phyloP scores from a whole-genome alignment of 257 asterid species.

The Mitragyna speciosa region DNA sequence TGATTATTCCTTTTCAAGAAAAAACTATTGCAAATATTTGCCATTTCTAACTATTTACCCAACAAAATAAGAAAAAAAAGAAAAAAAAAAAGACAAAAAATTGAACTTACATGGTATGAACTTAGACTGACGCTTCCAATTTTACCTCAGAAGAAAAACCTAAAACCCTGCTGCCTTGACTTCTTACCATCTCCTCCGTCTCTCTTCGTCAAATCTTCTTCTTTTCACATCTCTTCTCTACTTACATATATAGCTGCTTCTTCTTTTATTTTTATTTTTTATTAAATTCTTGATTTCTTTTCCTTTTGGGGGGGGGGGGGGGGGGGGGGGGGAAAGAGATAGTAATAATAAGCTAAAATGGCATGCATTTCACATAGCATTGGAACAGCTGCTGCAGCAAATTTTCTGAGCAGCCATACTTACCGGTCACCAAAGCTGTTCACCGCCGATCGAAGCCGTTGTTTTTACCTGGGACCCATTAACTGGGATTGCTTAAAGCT shows the following conservation, averaged over 20 bases:
- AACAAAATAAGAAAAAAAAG: no score
- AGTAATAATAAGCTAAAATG: conserved; percentile 17
- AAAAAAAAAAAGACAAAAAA: no score
- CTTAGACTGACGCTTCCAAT: neutral
- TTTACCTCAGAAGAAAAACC: neutral
- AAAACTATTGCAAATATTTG: no score
- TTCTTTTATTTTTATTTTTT: neutral
- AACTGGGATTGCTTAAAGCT: conserved; percentile 27
- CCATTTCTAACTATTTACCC: no score
- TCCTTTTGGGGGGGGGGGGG: neutral
- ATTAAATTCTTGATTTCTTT: neutral
- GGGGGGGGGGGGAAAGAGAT: neutral
- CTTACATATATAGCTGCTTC: no score
- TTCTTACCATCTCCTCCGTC: neutral
- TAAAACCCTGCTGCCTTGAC: neutral
- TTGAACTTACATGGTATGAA: neutral
- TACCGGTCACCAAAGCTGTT: conserved; percentile 28
- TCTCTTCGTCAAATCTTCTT: neutral
- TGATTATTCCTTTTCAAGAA: no score
- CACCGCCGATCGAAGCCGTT: conserved; percentile 8
- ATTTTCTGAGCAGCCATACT: conserved; percentile 18
- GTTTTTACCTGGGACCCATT: conserved; percentile 24
- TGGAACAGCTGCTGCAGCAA: conserved; percentile 20
- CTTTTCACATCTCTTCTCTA: neutral
- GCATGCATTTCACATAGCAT: conserved; percentile 29